These are phyloP conservation scores for Elsinoe arachidis DNA, from an alignment of 2,329 filamentous ascomycete genomes.

Conservation along the genomic window DNA sequence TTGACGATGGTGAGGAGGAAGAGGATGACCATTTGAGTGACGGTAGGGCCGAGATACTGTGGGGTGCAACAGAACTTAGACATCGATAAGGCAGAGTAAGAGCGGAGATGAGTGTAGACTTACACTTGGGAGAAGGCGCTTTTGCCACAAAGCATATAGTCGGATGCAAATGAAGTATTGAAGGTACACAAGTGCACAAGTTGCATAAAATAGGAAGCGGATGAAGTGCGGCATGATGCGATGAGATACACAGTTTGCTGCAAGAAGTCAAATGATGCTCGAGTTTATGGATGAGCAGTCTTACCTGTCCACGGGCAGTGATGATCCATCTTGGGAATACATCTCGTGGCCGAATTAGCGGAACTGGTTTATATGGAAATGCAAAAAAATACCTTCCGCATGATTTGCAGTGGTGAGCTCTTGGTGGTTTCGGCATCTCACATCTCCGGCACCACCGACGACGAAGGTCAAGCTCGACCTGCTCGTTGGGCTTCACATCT, in stretches of 20 bases:
- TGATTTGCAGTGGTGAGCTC: constrained; percentile 72
- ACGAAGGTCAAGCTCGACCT: constrained; percentile 22
- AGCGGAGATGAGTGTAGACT: neutral
- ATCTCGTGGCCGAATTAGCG: constrained; percentile 13
- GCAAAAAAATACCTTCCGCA: constrained; percentile 49
- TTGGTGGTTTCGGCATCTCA: constrained; percentile 61
- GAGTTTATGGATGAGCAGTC: constrained; percentile 16
- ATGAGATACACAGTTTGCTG: constrained; percentile 67
- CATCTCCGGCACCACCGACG: constrained; percentile 69
- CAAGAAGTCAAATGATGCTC: constrained; percentile 10
- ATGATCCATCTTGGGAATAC: constrained; percentile 75
- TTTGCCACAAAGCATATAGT: constrained; percentile 51
- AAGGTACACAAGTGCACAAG: constrained; percentile 54
- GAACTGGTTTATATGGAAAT: neutral
- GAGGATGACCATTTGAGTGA: constrained; percentile 51
- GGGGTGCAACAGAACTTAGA: constrained; percentile 14
- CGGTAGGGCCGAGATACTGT: constrained; percentile 61
- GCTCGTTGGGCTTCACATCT: constrained; percentile 14
- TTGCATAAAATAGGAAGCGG: constrained; percentile 65
- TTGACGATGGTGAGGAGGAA: constrained; percentile 52
- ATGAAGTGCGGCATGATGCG: constrained; percentile 75
- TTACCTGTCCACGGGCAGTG: constrained; percentile 72
- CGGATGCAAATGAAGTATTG: constrained; percentile 53
- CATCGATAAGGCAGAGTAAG: constrained; percentile 8
- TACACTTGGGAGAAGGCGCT: constrained; percentile 58